Evolutionary conservation across 2,329 filamentous ascomycete species (phyloP).

Genomic region (Metarhizium guizhouense): DNA sequence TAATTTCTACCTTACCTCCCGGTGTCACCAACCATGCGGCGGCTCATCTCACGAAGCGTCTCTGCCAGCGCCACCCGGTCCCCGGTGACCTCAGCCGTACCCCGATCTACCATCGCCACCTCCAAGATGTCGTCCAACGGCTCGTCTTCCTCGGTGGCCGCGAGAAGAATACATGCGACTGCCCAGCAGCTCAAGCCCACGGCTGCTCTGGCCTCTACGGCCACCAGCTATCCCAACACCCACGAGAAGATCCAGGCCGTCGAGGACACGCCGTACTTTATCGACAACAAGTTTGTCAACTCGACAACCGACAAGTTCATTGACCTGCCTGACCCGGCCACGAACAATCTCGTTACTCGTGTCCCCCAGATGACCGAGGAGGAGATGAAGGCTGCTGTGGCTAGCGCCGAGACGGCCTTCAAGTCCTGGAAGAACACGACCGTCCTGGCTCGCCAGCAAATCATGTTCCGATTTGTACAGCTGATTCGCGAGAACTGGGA

Average conservation of each 20-base stretch:
- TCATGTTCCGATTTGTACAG: constrained; percentile 79
- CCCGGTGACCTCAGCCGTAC: constrained; percentile 16
- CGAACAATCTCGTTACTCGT: constrained; percentile 75
- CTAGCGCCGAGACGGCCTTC: constrained; percentile 68
- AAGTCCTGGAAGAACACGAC: constrained; percentile 64
- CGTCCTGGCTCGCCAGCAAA: constrained; percentile 66
- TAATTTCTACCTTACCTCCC: not conserved
- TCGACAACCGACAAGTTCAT: constrained; percentile 66
- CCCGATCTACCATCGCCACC: constrained; percentile 16
- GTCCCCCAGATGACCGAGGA: constrained; percentile 74
- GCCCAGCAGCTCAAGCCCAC: constrained; percentile 45
- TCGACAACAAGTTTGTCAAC: constrained; percentile 69
- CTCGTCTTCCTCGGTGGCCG: constrained; percentile 27
- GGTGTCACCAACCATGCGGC: constrained; percentile 31
- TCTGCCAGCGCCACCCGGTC: constrained; percentile 26
- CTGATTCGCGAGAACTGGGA: constrained; percentile 82
- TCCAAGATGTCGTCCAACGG: constrained; percentile 27
- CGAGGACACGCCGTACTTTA: constrained; percentile 68
- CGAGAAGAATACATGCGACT: constrained; percentile 48
- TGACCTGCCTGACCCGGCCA: constrained; percentile 73
- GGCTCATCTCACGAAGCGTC: constrained; percentile 32
- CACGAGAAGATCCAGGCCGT: constrained; percentile 63
- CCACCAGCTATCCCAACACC: constrained; percentile 56
- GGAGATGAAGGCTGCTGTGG: constrained; percentile 67
- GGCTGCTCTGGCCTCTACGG: constrained; percentile 43